Base-by-base conservation (phyloP, 768 basidiomycete genomes). In the Pisolithus albus region DNA sequence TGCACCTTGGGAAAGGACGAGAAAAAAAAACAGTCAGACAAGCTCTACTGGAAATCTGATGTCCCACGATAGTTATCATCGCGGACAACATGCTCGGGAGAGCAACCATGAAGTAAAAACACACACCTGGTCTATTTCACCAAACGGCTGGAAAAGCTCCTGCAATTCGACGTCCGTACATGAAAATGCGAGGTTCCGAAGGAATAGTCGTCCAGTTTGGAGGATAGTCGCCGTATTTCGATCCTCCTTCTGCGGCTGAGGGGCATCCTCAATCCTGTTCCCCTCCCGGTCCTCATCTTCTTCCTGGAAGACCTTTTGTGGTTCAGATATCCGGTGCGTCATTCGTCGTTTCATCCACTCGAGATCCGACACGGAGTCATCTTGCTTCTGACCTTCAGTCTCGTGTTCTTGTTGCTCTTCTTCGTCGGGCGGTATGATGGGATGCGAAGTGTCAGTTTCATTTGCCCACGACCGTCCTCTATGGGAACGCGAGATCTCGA, bases 161-260 rank as follows among this genome's bases (percentile, higher is more conserved):
- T 66, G 61, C 1, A 98, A 69, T 46, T 96, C 92, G 2, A 73
- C 66, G 16, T 86, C 79, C 7, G 86, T 84, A 52, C 88, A 90
- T 0, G 84, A 80, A 61, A 92, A 98, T 0, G 92, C 76, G n/a
- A 99, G 69, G 63, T 98, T 99, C n/a, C 96, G 90, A 5, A 99
- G 71, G 62, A 98, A 98, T 2, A 98, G 72, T 4, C 94, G 81
- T 1, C 81, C 77, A 0, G 92, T 94, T 51, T 78, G 76, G 5
- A 85, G 69, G 48, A 95, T 86, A 1, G 83, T 80, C 24, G 65
- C 58, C 53, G 70, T 69, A 1, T 59, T 57, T 3, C 67, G 57
- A 46, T 81, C 75, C 21, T 69, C 62, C 5, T 23, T 30, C 34
- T 28, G 52, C 18, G 26, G 28, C 4, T 50, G 53, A 39, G 26